Evolutionary conservation across 202 grass and related monocot species (phyloP).

Genomic region (Dendrocalamus latiflorus): DNA sequence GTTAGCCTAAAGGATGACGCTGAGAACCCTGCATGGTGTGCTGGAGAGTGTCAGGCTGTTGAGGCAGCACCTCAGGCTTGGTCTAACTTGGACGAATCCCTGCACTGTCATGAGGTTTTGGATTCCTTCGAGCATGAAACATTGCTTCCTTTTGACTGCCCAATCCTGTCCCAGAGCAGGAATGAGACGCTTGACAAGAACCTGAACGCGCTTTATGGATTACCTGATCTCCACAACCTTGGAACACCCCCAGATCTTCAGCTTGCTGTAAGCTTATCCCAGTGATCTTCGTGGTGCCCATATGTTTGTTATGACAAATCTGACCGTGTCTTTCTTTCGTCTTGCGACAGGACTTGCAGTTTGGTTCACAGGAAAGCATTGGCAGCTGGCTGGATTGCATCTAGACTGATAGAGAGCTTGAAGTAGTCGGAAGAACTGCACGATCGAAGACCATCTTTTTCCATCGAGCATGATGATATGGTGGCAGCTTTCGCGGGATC

Average conservation of each 20-base stretch:
- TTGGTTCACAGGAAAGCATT: slow-evolving; percentile 70
- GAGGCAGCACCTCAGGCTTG: slow-evolving; percentile 12
- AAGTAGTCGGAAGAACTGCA: background rate
- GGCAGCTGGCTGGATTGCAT: slow-evolving; percentile 57
- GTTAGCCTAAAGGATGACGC: slow-evolving; percentile 34
- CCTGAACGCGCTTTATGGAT: slow-evolving; percentile 18
- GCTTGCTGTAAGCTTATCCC: slow-evolving; percentile 52
- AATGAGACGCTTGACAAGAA: slow-evolving; percentile 22
- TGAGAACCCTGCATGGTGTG: slow-evolving; percentile 41
- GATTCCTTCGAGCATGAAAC: slow-evolving; percentile 41
- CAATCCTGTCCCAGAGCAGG: slow-evolving; percentile 34
- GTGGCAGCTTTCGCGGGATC: slow-evolving; percentile 37
- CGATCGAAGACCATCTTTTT: background rate
- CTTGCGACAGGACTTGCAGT: slow-evolving; percentile 49
- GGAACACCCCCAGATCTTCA: slow-evolving; percentile 60
- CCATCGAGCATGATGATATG: slow-evolving; percentile 7
- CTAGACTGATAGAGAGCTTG: slow-evolving; percentile 11
- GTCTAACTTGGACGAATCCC: slow-evolving; percentile 32
- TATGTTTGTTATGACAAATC: background rate
- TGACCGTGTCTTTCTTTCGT: slow-evolving; percentile 9
- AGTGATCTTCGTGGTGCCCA: background rate
- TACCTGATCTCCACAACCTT: slow-evolving; percentile 40
- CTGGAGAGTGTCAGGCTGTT: slow-evolving; percentile 27
- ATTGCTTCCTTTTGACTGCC: slow-evolving; percentile 27
- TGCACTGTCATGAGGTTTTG: slow-evolving; percentile 52